Evolutionary conservation across 1,139 yeast genomes (phyloP), one percentile per base, ranked within the genome.

Genomic region (Saccharomyces hybrid): DNA sequence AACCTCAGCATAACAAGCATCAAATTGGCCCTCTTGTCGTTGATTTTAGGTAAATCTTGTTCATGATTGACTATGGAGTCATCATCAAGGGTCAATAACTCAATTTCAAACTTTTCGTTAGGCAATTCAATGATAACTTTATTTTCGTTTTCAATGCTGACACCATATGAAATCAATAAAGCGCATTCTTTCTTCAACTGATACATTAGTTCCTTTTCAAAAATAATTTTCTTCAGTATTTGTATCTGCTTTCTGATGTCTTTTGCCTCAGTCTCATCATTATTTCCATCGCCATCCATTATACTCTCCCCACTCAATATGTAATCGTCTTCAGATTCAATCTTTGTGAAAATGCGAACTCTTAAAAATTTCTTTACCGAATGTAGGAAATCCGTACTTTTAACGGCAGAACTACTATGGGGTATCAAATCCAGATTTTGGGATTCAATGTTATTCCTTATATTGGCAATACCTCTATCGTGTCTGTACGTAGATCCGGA

Each of bases 171-270:
- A n/a, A 86, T 77, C 57, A 91, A 73, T 7, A 78, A 69, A 49
- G 85, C 78, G 0, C 96, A 90, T 70, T 91, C 98, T 58, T 85
- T 79, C 32, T 84, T 78, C 57, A 91, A 72, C 62, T 85, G 89
- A 66, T 81, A 79, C 66, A 73, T 70, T 46, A 73, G 54, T 69
- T 91, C 98, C 63, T 88, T 95, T 65, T 91, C 98, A 73, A 91
- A 91, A 7, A 91, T 74, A 58, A 83, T 81, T 60, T 79, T 84
- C 52, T 97, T 75, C 0, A 88, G 84, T 57, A 73, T 79, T 60
- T 79, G 78, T 29, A 86, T 83, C 60, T 77, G 73, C 28, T 77
- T 78, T 58, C 76, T 75, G n/a, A 80, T 75, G 8, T 79, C 71
- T 9, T 68, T 70, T 50, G 61, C 56, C 16, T 58, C 58, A 14